Conservation (phyloP, 129 eudicot genomes). For the Escallonia rubra region DNA sequence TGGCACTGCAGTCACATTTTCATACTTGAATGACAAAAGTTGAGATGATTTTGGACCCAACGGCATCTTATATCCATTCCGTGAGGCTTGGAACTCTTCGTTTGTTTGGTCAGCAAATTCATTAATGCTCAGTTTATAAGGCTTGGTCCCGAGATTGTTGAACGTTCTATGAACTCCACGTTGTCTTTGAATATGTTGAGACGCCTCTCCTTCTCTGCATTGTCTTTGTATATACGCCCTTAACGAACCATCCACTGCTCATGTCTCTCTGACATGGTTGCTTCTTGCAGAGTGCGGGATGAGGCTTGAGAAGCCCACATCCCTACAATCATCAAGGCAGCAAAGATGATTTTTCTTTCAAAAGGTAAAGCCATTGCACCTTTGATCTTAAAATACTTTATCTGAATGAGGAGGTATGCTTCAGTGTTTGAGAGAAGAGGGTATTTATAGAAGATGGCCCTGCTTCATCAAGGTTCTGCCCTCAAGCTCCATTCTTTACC, state of each 20-base stretch:
- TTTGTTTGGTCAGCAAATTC: conserved; percentile 42
- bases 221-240: conserved; percentile 37
- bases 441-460: conserved; percentile 9
- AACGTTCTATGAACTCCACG: conserved; percentile 23
- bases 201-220: conserved; percentile 25
- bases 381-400: not conserved
- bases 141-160: conserved; percentile 19
- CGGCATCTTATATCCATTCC: conserved; percentile 28
- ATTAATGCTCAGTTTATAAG: conserved; percentile 34
- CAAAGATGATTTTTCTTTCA: not conserved
- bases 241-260: conserved; percentile 38
- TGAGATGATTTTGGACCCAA: not conserved
- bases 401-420: not conserved
- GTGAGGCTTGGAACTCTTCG: conserved; percentile 33
- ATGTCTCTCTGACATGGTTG: conserved; percentile 27
- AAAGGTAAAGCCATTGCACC: conserved; percentile 17
- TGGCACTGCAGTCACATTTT: conserved; percentile 26
- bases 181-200: conserved; percentile 28
- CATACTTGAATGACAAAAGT: conserved; percentile 15
- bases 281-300: conserved; percentile 21
- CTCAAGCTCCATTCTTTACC: not conserved
- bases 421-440: not conserved
- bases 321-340: conserved; percentile 13
- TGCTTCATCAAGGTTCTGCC: not conserved
- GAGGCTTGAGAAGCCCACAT: conserved; percentile 24